Evolutionary conservation across 495 filamentous ascomycete genomes (phyloP).

Genomic region (Lasiosphaeria ovina): DNA sequence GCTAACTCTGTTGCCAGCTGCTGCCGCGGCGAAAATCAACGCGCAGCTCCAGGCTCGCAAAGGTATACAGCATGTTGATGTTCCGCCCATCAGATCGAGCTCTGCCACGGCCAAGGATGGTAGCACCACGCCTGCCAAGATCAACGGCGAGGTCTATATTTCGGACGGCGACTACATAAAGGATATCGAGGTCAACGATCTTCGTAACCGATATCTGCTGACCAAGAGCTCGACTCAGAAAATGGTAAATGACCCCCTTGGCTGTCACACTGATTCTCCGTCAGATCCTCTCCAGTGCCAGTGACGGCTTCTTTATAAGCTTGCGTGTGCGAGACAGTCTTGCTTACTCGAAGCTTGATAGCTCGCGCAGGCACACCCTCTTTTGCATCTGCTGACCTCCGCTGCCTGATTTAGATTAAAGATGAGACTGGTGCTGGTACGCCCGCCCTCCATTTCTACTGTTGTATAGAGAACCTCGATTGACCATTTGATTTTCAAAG

Average conservation of each 20-base stretch:
- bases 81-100: slow-evolving; percentile 73
- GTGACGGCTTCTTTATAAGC: slow-evolving; percentile 30
- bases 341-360: slow-evolving; percentile 84
- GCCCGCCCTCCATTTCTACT: slow-evolving; percentile 53
- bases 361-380: slow-evolving; percentile 67
- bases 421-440: slow-evolving; percentile 99
- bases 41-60: slow-evolving; percentile 89
- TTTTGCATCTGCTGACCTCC: slow-evolving; percentile 97
- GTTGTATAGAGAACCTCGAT: slow-evolving; percentile 54
- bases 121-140: slow-evolving; percentile 37
- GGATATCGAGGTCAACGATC: slow-evolving; percentile 97
- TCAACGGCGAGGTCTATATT: slow-evolving; percentile 87
- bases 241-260: slow-evolving; percentile 86
- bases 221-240: slow-evolving; percentile 98
- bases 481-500: slow-evolving; percentile 65
- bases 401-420: slow-evolving; percentile 97
- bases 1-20: slow-evolving; percentile 53
- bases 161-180: slow-evolving; percentile 96
- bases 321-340: slow-evolving; percentile 59
- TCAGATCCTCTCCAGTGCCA: slow-evolving; percentile 49
- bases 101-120: slow-evolving; percentile 27
- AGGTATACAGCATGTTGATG: slow-evolving; percentile 90
- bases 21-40: slow-evolving; percentile 91
- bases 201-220: slow-evolving; percentile 95
- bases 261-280: slow-evolving; percentile 73